Conservation (phyloP, 2,329 filamentous ascomycete species). For the Emergomyces orientalis region DNA sequence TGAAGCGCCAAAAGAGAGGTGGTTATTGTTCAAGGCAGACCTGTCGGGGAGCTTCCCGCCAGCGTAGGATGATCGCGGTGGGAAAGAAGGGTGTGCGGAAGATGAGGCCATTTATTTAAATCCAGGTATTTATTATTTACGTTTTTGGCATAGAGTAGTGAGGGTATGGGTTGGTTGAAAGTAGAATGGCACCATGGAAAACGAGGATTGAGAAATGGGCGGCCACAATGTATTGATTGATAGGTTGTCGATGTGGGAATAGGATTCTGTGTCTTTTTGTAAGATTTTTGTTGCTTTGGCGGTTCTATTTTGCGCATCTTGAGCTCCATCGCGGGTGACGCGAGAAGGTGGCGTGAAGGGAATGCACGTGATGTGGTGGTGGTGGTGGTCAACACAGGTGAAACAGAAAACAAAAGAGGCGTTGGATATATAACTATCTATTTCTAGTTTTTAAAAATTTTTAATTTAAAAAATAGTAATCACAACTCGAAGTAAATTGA, state of each 20-base stretch:
- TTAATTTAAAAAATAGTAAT: background rate
- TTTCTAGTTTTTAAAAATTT: background rate
- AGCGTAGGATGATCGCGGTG: conserved; percentile 45
- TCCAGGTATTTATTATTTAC: background rate
- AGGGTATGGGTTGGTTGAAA: background rate
- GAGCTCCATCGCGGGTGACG: background rate
- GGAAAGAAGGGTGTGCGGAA: conserved; percentile 46
- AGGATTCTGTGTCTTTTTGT: background rate
- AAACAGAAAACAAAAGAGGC: background rate
- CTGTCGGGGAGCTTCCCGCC: conserved; percentile 47
- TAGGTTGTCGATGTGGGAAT: background rate
- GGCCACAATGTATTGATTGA: background rate
- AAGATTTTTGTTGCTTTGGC: background rate
- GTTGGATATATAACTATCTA: background rate
- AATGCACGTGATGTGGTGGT: background rate
- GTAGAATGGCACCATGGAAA: background rate
- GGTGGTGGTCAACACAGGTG: background rate
- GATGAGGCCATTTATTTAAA: conserved; percentile 20
- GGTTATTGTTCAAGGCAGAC: conserved; percentile 30
- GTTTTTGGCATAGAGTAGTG: background rate
- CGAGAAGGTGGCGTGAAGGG: background rate
- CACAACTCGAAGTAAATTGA: too few species aligned
- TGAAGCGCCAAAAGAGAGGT: conserved; percentile 36
- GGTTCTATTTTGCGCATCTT: background rate
- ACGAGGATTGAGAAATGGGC: background rate